Evolutionary conservation across 306 rosid species (phyloP), one percentile per base, ranked within the genome.

Genomic region (Rosa multiflora): DNA sequence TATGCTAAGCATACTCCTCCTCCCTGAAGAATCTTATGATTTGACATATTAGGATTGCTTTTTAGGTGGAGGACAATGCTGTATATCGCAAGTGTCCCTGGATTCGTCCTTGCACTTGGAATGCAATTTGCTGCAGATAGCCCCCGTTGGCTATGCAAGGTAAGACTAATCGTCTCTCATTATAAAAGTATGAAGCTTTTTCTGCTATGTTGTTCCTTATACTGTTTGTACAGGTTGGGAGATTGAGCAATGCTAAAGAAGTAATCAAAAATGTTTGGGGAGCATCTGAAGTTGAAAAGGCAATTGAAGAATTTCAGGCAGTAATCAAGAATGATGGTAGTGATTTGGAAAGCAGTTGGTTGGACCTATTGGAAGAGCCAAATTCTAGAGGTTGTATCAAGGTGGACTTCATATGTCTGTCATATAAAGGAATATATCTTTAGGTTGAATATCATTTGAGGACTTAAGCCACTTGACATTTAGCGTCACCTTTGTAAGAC

Each of bases 121-220:
- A 94, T 94, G 96, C 94, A 89, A 87, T 92, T 89, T 89, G 83
- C 98, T 73, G 94, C 92, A 52, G 98, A 94, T 59, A 94, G 98
- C 79, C 98, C 98, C 46, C 94, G 97, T 76, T 94, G 98, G 97
- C 89, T 94, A 63, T 91, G 94, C 87, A 94, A 92, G 90, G 98
- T 90, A 80, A 82, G 83, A 73, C 66, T 81, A 42, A 55, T 40
- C 4, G 70, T 84, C 81, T 51, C 52, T 72, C 77, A 35, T 39
- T 23, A 73, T 43, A 35, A 17, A 32, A 52, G 40, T 64, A 48
- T 64, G 29, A 35, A 66, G 26, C 48, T 49, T 46, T 58, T 64
- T 84, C 68, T 77, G 49, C 29, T 29, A 6, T 39, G 15, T 8
- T 40, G 69, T 48, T 68, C 68, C 78, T 67, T 18, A 20, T 82